Percentiles rank a stretch among this genome's conserved stretches.
These are phyloP conservation scores for Periconia sp. DNA, from an alignment of 2,329 filamentous ascomycete species.

Conservation along the genomic window DNA sequence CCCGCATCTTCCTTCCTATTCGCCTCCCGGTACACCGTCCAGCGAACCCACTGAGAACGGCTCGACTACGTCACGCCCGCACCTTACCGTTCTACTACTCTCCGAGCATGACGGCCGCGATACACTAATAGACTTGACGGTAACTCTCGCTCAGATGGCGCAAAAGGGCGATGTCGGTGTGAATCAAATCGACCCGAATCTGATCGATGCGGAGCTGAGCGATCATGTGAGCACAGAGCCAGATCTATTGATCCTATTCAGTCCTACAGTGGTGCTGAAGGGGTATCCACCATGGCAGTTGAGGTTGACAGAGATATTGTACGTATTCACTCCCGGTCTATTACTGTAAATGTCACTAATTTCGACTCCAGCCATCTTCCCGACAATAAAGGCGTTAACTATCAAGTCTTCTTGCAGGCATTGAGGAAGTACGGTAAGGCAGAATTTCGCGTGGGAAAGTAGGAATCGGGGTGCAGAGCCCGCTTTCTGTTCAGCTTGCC, in stretches of 20 bases:
- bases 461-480: slow-evolving; percentile 11
- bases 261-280: slow-evolving; percentile 79
- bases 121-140: slow-evolving; percentile 93
- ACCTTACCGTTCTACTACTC: slow-evolving; percentile 75
- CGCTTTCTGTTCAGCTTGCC: slow-evolving; percentile 9
- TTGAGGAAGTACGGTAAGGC: slow-evolving; percentile 84
- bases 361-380: slow-evolving; percentile 53
- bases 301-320: slow-evolving; percentile 91
- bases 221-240: slow-evolving; percentile 84
- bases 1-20: slow-evolving; percentile 70
- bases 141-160: slow-evolving; percentile 93
- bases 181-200: slow-evolving; percentile 80
- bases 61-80: slow-evolving; percentile 40
- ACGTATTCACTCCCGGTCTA: slow-evolving; percentile 42
- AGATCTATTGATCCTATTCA: slow-evolving; percentile 86
- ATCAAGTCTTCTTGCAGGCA: slow-evolving; percentile 88
- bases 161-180: slow-evolving; percentile 84
- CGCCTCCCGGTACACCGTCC: slow-evolving; percentile 52
- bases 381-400: slow-evolving; percentile 84
- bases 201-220: slow-evolving; percentile 87
- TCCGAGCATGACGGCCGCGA: slow-evolving; percentile 89
- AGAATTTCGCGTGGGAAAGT: slow-evolving; percentile 82
- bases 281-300: slow-evolving; percentile 98
- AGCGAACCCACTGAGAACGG: slow-evolving; percentile 22
- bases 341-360: slow-evolving; percentile 10